Conservation (phyloP, 2,329 filamentous ascomycete species). For the Trichoderma sp. region DNA sequence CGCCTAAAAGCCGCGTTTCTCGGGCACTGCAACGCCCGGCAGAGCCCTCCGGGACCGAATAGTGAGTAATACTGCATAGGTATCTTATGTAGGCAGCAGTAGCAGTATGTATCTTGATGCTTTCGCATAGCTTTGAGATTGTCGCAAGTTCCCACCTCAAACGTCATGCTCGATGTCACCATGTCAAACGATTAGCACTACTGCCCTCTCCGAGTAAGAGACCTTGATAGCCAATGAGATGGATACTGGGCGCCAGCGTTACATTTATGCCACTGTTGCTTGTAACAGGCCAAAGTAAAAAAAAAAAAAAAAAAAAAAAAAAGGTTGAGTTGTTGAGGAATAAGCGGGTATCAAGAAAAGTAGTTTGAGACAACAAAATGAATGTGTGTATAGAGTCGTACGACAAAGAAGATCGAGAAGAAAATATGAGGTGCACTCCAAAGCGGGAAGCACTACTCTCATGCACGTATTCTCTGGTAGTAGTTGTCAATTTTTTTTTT, state of each 20-base stretch:
- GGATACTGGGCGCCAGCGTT: neutral
- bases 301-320: too few relatives aligned
- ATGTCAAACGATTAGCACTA: neutral
- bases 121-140: neutral
- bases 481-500: too few relatives aligned
- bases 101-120: neutral
- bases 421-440: neutral
- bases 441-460: neutral
- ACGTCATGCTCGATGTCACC: neutral
- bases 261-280: neutral
- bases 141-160: neutral
- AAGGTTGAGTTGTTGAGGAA: neutral
- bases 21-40: neutral
- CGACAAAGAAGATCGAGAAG: neutral
- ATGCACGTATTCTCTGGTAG: neutral
- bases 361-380: neutral
- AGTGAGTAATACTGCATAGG: neutral
- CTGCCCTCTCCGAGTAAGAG: neutral
- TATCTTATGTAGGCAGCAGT: neutral
- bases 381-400: neutral
- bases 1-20: neutral
- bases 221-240: neutral
- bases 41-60: neutral
- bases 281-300: neutral
- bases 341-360: neutral